Base-by-base conservation (phyloP, 106 monocot species). In the Triglochin maritima region DNA sequence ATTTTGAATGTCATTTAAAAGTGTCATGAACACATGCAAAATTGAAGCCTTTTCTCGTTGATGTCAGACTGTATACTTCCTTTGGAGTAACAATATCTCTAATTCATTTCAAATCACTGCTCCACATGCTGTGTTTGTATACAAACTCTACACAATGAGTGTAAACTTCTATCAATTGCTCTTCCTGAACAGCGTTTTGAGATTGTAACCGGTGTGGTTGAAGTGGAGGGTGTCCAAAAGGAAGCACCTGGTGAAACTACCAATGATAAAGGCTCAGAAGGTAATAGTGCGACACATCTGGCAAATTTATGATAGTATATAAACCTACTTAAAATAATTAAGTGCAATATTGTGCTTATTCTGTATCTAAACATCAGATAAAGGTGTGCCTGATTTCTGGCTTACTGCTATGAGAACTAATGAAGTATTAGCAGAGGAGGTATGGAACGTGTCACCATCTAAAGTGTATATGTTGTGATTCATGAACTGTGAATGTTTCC, bases 321-420 rank as follows among this genome's bases (percentile, higher is more conserved):
- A 62, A 62, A 13, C 43, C 8, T 16, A 44, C 45, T 43, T 11
- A 62, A 14, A 62, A 11, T 29, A 11, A 44, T 43, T 45, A 44
- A 44, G 62, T 13, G n/a, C 12, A 64, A 9, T 49, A 5, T 7
- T 49, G 48, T 29, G 29, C 29, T 29, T 49, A n/a, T 49, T 76
- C 46, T 45, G 4, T 52, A 4, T 75, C 5, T 44, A 47, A 57
- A 5, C 16, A 50, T 14, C 44, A 63, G 76, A 63, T 3, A 69
- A 69, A 47, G 76, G 76, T 17, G 76, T 76, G 14, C 76, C 76
- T 7, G 63, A 69, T 4, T 76, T 76, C 13, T 76, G 76, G 76
- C 46, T 76, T 47, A 76, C 60, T 55, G 76, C 69, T 17, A 62
- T 76, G 76, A 76, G 69, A 76, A 63, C 46, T 13, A 69, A 76